Evolutionary conservation across 768 basidiomycete species (phyloP).

Genomic region (Rickenella mellea): DNA sequence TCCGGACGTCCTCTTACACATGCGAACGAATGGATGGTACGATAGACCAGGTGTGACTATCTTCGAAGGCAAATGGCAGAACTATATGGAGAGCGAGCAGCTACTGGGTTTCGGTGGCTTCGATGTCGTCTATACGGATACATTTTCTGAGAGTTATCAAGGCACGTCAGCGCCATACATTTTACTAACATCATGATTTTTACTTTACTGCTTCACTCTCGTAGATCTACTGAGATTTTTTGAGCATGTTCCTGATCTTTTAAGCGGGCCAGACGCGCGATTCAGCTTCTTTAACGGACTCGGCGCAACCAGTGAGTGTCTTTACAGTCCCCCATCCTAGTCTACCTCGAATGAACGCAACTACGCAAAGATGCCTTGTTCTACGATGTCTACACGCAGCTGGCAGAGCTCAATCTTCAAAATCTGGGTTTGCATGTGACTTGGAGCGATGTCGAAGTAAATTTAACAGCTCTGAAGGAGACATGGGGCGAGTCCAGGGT

Average conservation of each 20-base stretch:
- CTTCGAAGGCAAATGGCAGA: slow-evolving; percentile 92
- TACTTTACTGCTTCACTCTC: slow-evolving; percentile 1
- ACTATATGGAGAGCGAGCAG: slow-evolving; percentile 53
- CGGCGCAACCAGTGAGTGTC: slow-evolving; percentile 75
- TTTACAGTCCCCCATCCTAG: neutral
- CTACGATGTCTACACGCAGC: slow-evolving; percentile 83
- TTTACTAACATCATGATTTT: neutral
- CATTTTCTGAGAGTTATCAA: slow-evolving; percentile 81
- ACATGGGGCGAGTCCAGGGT: slow-evolving; percentile 70
- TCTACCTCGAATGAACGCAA: neutral
- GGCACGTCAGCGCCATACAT: slow-evolving; percentile 24
- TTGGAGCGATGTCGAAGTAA: slow-evolving; percentile 79
- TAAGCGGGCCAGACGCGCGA: slow-evolving; percentile 62
- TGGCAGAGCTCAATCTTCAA: slow-evolving; percentile 80
- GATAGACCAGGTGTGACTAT: slow-evolving; percentile 67
- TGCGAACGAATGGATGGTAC: slow-evolving; percentile 72
- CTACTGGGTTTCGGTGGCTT: slow-evolving; percentile 66
- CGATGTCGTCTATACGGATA: slow-evolving; percentile 87
- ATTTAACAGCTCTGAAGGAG: slow-evolving; percentile 36
- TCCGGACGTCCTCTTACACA: slow-evolving; percentile 78
- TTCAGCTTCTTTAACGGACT: slow-evolving; percentile 97
- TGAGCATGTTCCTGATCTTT: slow-evolving; percentile 63
- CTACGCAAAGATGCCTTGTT: slow-evolving; percentile 67
- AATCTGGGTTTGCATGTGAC: slow-evolving; percentile 68
- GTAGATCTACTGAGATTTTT: slow-evolving; percentile 75